These are phyloP conservation scores for Oehlia diaphana DNA, from an alignment of 192 early-diverging fungal genomes.

Conservation along the genomic window DNA sequence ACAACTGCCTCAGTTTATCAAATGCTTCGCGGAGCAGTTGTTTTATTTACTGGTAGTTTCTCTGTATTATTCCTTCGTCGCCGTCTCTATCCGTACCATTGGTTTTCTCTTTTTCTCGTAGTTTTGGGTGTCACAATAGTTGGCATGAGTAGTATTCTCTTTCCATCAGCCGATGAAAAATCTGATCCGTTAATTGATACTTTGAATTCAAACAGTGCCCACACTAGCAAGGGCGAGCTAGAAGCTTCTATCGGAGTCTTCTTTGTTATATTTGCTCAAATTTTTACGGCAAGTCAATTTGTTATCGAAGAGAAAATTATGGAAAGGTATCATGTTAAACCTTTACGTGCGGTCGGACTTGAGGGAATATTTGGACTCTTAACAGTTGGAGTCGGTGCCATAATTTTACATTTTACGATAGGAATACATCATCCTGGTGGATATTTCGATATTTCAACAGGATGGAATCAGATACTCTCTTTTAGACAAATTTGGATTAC, in stretches of 20 bases:
- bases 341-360: constrained; percentile 89
- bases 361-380: constrained; percentile 91
- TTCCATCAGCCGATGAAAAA: neutral
- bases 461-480: constrained; percentile 68
- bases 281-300: constrained; percentile 93
- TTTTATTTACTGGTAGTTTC: constrained; percentile 92
- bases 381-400: constrained; percentile 67
- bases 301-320: constrained; percentile 96
- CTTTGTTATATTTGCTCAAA: constrained; percentile 86
- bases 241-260: constrained; percentile 76
- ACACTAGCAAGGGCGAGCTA: constrained; percentile 29
- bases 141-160: constrained; percentile 58
- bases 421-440: constrained; percentile 69
- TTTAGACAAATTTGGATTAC: constrained; percentile 67
- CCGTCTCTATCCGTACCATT: constrained; percentile 74
- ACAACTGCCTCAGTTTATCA: constrained; percentile 90
- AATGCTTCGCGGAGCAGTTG: constrained; percentile 95
- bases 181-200: neutral
- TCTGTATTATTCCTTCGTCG: constrained; percentile 83
- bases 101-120: constrained; percentile 80
- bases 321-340: constrained; percentile 71
- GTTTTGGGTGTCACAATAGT: constrained; percentile 89
- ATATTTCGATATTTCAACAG: constrained; percentile 79
- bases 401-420: constrained; percentile 70
- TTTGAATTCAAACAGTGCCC: neutral